Evolutionary conservation across 805 yeast genomes (phyloP), one percentile per base, ranked within the genome.

Genomic region (Cyberlindnera mycetangii): DNA sequence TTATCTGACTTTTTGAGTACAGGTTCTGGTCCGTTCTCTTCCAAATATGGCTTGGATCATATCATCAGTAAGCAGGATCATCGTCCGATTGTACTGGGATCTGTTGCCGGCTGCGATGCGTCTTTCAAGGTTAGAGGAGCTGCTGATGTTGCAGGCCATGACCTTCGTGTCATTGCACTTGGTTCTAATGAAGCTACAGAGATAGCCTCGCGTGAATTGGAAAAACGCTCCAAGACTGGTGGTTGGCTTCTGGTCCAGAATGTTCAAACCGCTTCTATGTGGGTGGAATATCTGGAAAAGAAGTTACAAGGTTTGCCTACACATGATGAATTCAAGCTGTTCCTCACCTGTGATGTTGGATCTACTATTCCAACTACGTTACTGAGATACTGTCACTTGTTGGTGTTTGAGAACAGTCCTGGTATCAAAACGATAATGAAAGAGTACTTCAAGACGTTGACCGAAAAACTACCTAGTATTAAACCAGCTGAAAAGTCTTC

Each of bases 211-310:
- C 64, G 68, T 39, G 77, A 78, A n/a, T 64, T 88, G 8, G 55
- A 60, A 1, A 62, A 59, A 9, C 77, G 79, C 0, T 57, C 72
- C 1, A 64, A 59, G n/a, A 57, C 58, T 1, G 89, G 87, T 0
- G 54, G 61, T 1, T 89, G 96, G 96, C 61, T 92, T 0, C 54
- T 90, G 22, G 62, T 92, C 24, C 96, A 92, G 58, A 90, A 90
- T 56, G 68, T 87, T 11, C 96, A 92, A 47, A 74, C 85, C 72
- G 78, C 93, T 0, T 66, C 75, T 1, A 61, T 58, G 3, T 84
- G 95, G 89, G 65, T 86, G 21, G 76, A 72, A 12, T 56, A 67
- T 9, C 61, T 86, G 16, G 81, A 72, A 39, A 77, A 73, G 52
- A 57, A 60, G n/a, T 59, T 80, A 36, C 70, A 66, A 24, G 52